Evolutionary conservation across 768 basidiomycete species (phyloP).

Genomic region (Mycena floridula): DNA sequence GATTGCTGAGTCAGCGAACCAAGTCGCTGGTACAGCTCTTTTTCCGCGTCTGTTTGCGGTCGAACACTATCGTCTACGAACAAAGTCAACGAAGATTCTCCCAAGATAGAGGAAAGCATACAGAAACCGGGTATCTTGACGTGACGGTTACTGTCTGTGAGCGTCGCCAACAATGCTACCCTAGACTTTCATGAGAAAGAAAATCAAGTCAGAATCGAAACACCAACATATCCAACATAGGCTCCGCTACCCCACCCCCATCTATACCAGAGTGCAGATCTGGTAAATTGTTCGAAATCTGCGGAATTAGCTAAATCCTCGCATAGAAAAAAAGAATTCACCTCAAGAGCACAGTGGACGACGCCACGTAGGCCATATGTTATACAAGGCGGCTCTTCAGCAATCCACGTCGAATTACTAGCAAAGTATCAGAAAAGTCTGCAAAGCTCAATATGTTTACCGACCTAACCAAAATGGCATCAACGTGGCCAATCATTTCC

Average conservation of each 20-base stretch:
- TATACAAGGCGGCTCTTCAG: slow-evolving; percentile 85
- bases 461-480: slow-evolving; percentile 85
- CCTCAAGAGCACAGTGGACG: slow-evolving; percentile 79
- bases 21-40: slow-evolving; percentile 59
- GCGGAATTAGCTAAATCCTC: neutral
- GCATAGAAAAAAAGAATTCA: too few species aligned
- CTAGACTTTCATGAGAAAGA: slow-evolving; percentile 26
- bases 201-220: neutral
- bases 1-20: slow-evolving; percentile 63
- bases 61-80: slow-evolving; percentile 70
- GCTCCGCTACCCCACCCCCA: slow-evolving; percentile 83
- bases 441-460: slow-evolving; percentile 2
- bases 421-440: neutral
- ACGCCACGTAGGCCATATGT: slow-evolving; percentile 95
- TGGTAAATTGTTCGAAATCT: slow-evolving; percentile 68
- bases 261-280: slow-evolving; percentile 94
- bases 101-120: slow-evolving; percentile 32
- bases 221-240: slow-evolving; percentile 89
- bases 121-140: slow-evolving; percentile 82
- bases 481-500: slow-evolving; percentile 79
- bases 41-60: slow-evolving; percentile 60
- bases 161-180: slow-evolving; percentile 70
- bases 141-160: slow-evolving; percentile 50
- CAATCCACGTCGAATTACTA: slow-evolving; percentile 97
- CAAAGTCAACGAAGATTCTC: neutral